Evolutionary conservation across 164 flowering plant genomes (phyloP).

Genomic region (Chimonanthus praecox): DNA sequence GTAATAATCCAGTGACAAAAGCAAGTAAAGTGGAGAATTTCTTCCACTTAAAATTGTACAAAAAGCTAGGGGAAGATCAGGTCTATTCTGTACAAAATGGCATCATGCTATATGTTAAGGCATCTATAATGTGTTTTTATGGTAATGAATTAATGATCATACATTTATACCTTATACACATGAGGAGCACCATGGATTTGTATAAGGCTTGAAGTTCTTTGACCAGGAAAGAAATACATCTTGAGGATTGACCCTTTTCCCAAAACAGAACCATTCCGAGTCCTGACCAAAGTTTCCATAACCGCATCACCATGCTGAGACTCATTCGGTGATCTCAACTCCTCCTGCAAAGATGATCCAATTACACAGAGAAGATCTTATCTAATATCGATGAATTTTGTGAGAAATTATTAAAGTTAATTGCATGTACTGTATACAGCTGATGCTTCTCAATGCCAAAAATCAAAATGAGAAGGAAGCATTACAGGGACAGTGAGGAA

Average conservation of each 20-base stretch:
- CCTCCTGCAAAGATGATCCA: slow-evolving; percentile 49
- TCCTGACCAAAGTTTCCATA: slow-evolving; percentile 81
- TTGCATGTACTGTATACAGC: background rate
- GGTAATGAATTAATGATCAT: background rate
- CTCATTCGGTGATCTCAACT: slow-evolving; percentile 70
- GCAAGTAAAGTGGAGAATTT: background rate
- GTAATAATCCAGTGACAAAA: background rate
- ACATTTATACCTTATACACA: slow-evolving; percentile 63
- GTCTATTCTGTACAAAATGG: background rate
- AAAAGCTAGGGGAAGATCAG: background rate
- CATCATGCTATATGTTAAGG: background rate
- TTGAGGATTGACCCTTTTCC: slow-evolving; percentile 91
- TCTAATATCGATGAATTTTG: background rate
- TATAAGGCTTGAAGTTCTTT: slow-evolving; percentile 79
- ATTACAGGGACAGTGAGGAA: slow-evolving; percentile 85
- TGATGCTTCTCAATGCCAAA: slow-evolving; percentile 3
- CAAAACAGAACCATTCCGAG: slow-evolving; percentile 87
- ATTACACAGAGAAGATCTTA: slow-evolving; percentile 6
- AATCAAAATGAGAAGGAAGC: slow-evolving; percentile 16
- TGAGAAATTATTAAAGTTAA: background rate
- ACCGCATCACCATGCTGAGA: slow-evolving; percentile 92
- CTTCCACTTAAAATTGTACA: background rate
- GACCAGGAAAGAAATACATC: slow-evolving; percentile 97
- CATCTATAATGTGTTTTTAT: background rate
- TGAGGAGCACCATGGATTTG: slow-evolving; percentile 93